A percentile compares a stretch with the other conserved stretches of the same genome.
These are phyloP conservation scores for Letharia columbiana DNA, from an alignment of 495 filamentous ascomycete genomes.

Conservation along the genomic window DNA sequence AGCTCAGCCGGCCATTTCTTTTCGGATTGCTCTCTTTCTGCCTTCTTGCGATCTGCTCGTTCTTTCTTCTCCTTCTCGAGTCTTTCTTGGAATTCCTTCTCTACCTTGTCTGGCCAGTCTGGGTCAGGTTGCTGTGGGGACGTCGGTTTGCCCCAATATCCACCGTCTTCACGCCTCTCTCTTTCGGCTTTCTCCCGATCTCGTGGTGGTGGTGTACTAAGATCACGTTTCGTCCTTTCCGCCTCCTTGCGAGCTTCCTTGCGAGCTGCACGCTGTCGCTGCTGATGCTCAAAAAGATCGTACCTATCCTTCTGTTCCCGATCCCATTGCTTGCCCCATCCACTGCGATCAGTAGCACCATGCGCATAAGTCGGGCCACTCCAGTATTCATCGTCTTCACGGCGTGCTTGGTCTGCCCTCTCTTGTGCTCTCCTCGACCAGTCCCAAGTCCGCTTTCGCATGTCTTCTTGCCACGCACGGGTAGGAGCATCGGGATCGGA, in stretches of 20 bases:
- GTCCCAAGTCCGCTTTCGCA: not conserved
- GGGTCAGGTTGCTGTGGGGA: not conserved
- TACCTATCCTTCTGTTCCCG: not conserved
- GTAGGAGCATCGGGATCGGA: not conserved
- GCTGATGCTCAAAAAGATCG: not conserved
- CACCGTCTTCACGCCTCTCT: not conserved
- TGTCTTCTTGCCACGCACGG: not conserved
- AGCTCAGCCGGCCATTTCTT: not conserved
- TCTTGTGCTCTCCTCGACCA: not conserved
- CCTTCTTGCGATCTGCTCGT: not conserved
- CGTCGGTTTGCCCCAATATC: not conserved
- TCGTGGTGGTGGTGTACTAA: not conserved
- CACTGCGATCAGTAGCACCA: not conserved
- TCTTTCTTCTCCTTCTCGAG: not conserved
- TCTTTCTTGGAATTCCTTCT: slow-evolving; percentile 4
- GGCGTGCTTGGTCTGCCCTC: not conserved
- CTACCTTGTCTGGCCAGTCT: not conserved
- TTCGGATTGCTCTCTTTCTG: not conserved
- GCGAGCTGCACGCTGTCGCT: not conserved
- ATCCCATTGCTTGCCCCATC: not conserved
- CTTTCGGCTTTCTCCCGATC: not conserved
- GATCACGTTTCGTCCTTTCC: not conserved
- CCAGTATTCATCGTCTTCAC: not conserved
- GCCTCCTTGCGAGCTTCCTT: slow-evolving; percentile 1
- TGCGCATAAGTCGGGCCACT: not conserved